Evolutionary conservation across 78 protist species (phyloP).

Genomic region (Diacronema lutheri): DNA sequence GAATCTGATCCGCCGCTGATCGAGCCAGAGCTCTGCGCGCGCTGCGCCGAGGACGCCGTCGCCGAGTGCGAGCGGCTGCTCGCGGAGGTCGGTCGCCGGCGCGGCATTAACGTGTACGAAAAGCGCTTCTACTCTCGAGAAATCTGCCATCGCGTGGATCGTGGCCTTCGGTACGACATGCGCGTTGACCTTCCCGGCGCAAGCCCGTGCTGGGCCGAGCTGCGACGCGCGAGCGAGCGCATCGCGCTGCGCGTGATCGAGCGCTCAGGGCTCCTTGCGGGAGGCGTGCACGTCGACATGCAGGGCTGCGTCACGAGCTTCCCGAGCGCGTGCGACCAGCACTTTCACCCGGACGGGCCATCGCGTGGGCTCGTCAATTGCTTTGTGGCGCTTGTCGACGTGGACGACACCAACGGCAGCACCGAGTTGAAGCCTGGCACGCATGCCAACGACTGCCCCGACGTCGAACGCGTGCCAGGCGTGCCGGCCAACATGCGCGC

Average conservation of each 20-base stretch:
- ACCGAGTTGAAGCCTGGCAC: background rate
- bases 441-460: background rate
- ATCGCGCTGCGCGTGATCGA: background rate
- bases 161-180: background rate
- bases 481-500: background rate
- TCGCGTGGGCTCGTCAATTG: background rate
- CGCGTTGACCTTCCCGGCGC: background rate
- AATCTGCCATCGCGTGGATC: background rate
- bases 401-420: background rate
- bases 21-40: too few relatives aligned
- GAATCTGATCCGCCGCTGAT: too few relatives aligned
- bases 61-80: too few relatives aligned
- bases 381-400: background rate
- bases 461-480: too few relatives aligned
- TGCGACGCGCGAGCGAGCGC: background rate
- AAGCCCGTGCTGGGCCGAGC: too few relatives aligned
- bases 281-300: background rate
- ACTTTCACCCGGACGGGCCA: constrained; percentile 12
- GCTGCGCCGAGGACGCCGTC: too few relatives aligned
- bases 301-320: background rate
- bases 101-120: too few relatives aligned
- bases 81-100: too few relatives aligned
- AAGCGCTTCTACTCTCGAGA: background rate
- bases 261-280: background rate
- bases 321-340: constrained; percentile 5